These are phyloP conservation scores for Mucor ambiguus DNA, from an alignment of 371 early-diverging fungal genomes.

Conservation along the genomic window DNA sequence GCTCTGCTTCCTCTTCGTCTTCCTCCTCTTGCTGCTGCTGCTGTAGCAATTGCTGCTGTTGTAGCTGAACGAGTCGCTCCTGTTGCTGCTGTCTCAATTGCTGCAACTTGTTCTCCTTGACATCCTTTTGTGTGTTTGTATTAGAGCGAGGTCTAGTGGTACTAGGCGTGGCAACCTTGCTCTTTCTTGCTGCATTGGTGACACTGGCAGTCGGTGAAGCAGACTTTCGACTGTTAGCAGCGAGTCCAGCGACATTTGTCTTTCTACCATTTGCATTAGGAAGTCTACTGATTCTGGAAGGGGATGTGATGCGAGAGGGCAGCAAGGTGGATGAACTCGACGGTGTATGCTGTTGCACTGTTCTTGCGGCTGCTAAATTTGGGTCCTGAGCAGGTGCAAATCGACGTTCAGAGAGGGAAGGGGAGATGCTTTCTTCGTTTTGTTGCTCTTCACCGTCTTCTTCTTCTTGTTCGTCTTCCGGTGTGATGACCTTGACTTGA, in stretches of 20 bases:
- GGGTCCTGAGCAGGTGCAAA: slow-evolving; percentile 36
- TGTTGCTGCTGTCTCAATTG: slow-evolving; percentile 28
- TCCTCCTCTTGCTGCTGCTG: slow-evolving; percentile 10
- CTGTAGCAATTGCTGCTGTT: slow-evolving; percentile 12
- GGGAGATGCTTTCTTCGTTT: background rate
- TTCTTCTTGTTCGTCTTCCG: background rate
- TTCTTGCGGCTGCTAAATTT: slow-evolving; percentile 27
- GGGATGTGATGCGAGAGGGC: slow-evolving; percentile 33
- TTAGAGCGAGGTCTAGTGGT: slow-evolving; percentile 8
- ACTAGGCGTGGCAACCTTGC: slow-evolving; percentile 1
- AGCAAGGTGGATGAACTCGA: slow-evolving; percentile 33
- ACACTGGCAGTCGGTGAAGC: slow-evolving; percentile 18
- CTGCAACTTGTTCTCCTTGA: slow-evolving; percentile 28
- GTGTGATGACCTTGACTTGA: slow-evolving; percentile 53
- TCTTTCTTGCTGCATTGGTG: slow-evolving; percentile 5
- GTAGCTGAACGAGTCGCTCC: slow-evolving; percentile 10
- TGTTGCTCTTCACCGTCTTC: background rate
- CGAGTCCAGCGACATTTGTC: slow-evolving; percentile 1
- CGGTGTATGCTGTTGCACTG: slow-evolving; percentile 24
- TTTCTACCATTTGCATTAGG: slow-evolving; percentile 15
- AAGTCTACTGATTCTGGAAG: slow-evolving; percentile 28
- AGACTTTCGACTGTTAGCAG: slow-evolving; percentile 7
- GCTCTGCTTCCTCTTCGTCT: slow-evolving; percentile 19
- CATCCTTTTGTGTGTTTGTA: slow-evolving; percentile 14
- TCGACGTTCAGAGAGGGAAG: slow-evolving; percentile 9